Evolutionary conservation across 1,139 yeast species (phyloP).

Genomic region (Yamadazyma epiphylla): DNA sequence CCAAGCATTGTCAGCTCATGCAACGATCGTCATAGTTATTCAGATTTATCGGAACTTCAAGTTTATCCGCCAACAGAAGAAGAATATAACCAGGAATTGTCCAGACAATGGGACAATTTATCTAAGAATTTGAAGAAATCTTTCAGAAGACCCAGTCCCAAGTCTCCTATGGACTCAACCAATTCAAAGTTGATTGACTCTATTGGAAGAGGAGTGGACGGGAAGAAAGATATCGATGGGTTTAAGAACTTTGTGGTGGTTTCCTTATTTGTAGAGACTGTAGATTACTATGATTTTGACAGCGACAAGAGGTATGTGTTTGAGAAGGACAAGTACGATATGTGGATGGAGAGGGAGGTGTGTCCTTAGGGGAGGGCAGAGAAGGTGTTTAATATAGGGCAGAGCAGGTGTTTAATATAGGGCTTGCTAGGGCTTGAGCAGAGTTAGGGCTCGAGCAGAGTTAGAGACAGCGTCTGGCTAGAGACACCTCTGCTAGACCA

Average conservation of each 20-base stretch:
- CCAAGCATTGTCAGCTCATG: constrained; percentile 18
- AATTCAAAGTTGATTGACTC: constrained; percentile 60
- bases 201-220: constrained; percentile 80
- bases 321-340: constrained; percentile 52
- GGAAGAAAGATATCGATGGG: constrained; percentile 66
- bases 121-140: constrained; percentile 58
- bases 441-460: too few relatives aligned
- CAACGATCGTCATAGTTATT: constrained; percentile 17
- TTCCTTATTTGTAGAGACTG: constrained; percentile 66
- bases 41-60: constrained; percentile 14
- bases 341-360: constrained; percentile 74
- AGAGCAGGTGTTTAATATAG: too few relatives aligned
- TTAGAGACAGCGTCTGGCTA: too few relatives aligned
- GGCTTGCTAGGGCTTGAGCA: too few relatives aligned
- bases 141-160: constrained; percentile 73
- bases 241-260: constrained; percentile 66
- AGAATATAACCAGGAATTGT: constrained; percentile 66
- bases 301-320: constrained; percentile 55
- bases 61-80: constrained; percentile 48
- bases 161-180: constrained; percentile 53
- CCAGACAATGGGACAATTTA: constrained; percentile 59
- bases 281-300: constrained; percentile 65
- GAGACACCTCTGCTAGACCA: too few relatives aligned
- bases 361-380: too few relatives aligned
- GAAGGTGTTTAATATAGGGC: too few relatives aligned